Evolutionary conservation across 2,329 filamentous ascomycete species (phyloP).

Genomic region (Phyllosticta ampelicida): DNA sequence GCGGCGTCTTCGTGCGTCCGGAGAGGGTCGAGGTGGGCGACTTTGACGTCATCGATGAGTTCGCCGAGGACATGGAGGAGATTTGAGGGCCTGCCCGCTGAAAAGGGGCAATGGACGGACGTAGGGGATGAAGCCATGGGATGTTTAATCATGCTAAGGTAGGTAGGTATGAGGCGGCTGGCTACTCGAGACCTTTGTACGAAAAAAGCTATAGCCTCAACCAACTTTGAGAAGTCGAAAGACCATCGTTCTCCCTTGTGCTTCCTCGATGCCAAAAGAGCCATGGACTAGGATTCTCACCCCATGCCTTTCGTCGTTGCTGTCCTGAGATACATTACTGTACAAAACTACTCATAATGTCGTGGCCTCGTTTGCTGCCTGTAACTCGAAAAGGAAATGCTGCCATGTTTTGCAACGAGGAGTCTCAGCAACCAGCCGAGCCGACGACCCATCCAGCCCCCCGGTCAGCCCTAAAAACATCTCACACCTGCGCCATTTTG

Average conservation of each 20-base stretch:
- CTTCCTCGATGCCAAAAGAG: too few relatives aligned
- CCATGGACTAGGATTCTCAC: too few relatives aligned
- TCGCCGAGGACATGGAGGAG: constrained; percentile 67
- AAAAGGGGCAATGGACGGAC: not conserved
- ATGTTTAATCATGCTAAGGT: not conserved
- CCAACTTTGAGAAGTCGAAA: too few relatives aligned
- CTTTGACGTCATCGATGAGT: constrained; percentile 49
- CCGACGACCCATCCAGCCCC: not conserved
- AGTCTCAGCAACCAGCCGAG: not conserved
- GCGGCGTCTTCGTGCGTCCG: constrained; percentile 67
- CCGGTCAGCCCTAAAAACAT: not conserved
- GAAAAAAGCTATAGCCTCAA: too few relatives aligned
- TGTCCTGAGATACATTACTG: not conserved
- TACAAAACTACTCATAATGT: not conserved
- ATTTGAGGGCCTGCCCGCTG: constrained; percentile 20
- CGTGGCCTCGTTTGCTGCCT: not conserved
- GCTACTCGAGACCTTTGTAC: too few relatives aligned
- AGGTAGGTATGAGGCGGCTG: too few relatives aligned
- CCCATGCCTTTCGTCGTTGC: too few relatives aligned
- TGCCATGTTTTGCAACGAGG: not conserved
- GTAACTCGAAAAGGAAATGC: not conserved
- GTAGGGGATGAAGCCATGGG: not conserved
- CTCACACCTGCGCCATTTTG: not conserved
- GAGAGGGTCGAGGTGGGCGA: constrained; percentile 70
- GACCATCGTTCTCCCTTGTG: too few relatives aligned